A percentile compares a stretch with the other conserved stretches of the same genome.
Evolutionary conservation across 2,329 filamentous ascomycete species (phyloP).

Genomic region (Fusarium mundagurra): DNA sequence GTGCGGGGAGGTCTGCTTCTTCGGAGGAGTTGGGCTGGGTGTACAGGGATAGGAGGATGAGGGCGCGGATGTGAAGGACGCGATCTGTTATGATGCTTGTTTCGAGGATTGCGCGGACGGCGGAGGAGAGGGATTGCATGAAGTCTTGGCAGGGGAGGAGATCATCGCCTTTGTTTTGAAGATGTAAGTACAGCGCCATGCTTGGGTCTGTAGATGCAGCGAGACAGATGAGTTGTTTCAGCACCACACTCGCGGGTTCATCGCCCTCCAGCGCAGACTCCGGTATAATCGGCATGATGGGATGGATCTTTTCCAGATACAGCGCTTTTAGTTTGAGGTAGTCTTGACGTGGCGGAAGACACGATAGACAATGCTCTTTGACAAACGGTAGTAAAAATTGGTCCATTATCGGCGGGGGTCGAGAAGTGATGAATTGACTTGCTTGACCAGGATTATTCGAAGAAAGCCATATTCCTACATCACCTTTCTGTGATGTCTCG

Average conservation of each 20-base stretch:
- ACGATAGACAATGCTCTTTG: constrained; percentile 57
- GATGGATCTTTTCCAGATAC: constrained; percentile 64
- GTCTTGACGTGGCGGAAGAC: constrained; percentile 58
- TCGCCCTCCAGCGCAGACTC: constrained; percentile 46
- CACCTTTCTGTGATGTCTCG: constrained; percentile 57
- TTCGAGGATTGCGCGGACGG: constrained; percentile 61
- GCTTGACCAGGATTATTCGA: constrained; percentile 43
- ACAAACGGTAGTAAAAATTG: constrained; percentile 55
- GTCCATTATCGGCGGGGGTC: constrained; percentile 53
- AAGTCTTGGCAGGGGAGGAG: constrained; percentile 59
- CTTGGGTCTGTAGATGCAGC: constrained; percentile 62
- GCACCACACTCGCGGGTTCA: constrained; percentile 53
- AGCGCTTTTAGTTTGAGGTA: constrained; percentile 57
- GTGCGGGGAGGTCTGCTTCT: constrained; percentile 64
- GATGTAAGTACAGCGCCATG: constrained; percentile 55
- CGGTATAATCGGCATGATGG: constrained; percentile 63
- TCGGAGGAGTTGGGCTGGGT: constrained; percentile 64
- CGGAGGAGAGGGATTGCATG: constrained; percentile 58
- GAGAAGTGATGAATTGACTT: constrained; percentile 51
- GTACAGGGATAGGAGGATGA: constrained; percentile 66
- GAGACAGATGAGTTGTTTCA: constrained; percentile 65
- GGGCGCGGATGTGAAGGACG: constrained; percentile 64
- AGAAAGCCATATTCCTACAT: constrained; percentile 66
- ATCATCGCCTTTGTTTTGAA: constrained; percentile 51
- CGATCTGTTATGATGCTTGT: constrained; percentile 64